Percentiles rank a stretch among this genome's conserved stretches.
These are phyloP conservation scores for Sanghuangporus sanghuang DNA, from an alignment of 1,284 basidiomycete species.

Conservation along the genomic window DNA sequence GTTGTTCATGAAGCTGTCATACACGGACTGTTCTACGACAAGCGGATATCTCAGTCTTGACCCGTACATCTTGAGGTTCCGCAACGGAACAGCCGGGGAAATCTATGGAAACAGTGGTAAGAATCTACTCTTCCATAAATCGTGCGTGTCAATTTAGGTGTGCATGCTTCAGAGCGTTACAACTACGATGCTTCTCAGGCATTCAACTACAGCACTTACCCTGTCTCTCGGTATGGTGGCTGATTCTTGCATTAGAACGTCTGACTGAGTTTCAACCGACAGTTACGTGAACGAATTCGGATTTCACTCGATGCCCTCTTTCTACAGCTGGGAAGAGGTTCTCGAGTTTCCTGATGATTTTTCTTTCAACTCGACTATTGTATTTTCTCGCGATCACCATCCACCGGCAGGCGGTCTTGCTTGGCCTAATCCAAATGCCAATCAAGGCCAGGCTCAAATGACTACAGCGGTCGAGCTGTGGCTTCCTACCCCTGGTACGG, in stretches of 20 bases:
- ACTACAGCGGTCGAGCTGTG: slow-evolving; percentile 44
- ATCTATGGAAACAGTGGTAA: slow-evolving; percentile 55
- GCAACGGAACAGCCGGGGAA: slow-evolving; percentile 42
- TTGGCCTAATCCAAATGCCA: slow-evolving; percentile 56
- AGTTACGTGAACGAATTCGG: slow-evolving; percentile 62
- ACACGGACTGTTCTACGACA: slow-evolving; percentile 60
- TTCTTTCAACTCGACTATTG: slow-evolving; percentile 54
- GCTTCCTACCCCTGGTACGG: slow-evolving; percentile 47
- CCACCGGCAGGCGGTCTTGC: slow-evolving; percentile 48
- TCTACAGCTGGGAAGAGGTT: slow-evolving; percentile 59
- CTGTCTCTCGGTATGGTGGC: slow-evolving; percentile 38
- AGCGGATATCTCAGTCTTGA: slow-evolving; percentile 52
- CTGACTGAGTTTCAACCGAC: neutral
- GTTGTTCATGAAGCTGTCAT: slow-evolving; percentile 38
- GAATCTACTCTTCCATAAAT: slow-evolving; percentile 13
- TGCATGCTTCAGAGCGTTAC: slow-evolving; percentile 39
- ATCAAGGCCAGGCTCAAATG: slow-evolving; percentile 52
- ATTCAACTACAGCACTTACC: slow-evolving; percentile 53
- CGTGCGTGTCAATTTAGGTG: neutral
- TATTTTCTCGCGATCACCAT: slow-evolving; percentile 55
- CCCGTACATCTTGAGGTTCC: slow-evolving; percentile 50
- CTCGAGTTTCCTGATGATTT: slow-evolving; percentile 46
- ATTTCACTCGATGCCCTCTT: slow-evolving; percentile 64
- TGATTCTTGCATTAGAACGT: neutral
- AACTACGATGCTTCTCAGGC: slow-evolving; percentile 52